Evolutionary conservation across 1,139 yeast genomes (phyloP).

Genomic region (Hemisphaericaspora lyxosophila): DNA sequence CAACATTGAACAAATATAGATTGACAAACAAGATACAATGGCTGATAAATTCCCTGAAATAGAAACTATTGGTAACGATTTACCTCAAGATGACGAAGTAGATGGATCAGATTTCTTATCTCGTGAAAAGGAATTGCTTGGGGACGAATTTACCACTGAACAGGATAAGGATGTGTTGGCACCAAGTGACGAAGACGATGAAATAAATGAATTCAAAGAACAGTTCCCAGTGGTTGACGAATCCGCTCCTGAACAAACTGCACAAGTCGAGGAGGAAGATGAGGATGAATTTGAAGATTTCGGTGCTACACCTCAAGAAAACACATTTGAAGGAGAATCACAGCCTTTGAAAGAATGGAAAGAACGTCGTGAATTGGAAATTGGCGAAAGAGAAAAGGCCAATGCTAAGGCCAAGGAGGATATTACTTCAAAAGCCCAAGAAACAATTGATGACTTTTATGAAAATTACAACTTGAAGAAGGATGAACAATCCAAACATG

Average conservation of each 20-base stretch:
- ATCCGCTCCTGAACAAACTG: conserved; percentile 23
- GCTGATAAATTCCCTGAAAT: conserved; percentile 87
- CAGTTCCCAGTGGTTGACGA: conserved; percentile 65
- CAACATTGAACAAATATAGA: neutral
- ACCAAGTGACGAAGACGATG: conserved; percentile 62
- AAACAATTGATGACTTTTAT: conserved; percentile 89
- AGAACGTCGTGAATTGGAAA: conserved; percentile 78
- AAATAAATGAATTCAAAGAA: conserved; percentile 62
- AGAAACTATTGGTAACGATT: conserved; percentile 48
- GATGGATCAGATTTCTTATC: conserved; percentile 66
- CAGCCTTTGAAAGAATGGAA: conserved; percentile 76
- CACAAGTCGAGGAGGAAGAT: conserved; percentile 20
- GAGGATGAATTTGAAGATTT: conserved; percentile 31
- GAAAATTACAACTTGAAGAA: conserved; percentile 88
- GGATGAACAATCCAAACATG: conserved; percentile 66
- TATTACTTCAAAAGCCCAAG: conserved; percentile 74
- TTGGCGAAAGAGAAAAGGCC: conserved; percentile 76
- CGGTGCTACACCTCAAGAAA: conserved; percentile 15
- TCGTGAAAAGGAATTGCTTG: conserved; percentile 82
- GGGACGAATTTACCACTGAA: conserved; percentile 76
- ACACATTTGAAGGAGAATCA: conserved; percentile 44
- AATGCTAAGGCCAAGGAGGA: conserved; percentile 67
- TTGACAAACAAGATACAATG: conserved; percentile 39
- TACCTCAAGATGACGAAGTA: conserved; percentile 24
- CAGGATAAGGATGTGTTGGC: conserved; percentile 57